Base-by-base conservation (phyloP, 2,329 filamentous ascomycete genomes). In the Lachnellula occidentalis region DNA sequence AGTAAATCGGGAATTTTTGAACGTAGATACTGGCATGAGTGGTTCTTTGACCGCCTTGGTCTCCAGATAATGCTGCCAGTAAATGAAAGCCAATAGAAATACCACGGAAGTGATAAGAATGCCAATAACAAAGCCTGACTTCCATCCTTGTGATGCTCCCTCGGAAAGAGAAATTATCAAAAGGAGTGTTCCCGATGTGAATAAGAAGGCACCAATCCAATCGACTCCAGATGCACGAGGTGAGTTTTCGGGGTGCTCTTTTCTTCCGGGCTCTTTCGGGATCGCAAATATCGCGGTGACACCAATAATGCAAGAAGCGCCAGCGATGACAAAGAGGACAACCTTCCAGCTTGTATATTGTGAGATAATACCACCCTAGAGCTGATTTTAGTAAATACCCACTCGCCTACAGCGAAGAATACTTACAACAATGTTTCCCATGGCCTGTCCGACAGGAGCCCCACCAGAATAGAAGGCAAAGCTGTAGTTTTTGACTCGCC, bases 81-180 rank as follows among this genome's bases (percentile, higher is more conserved):
- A 47, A 19, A 50, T 19, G n/a, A 59, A 59, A 5, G 37, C n/a
- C 7, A 21, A 22, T 11, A 59, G 83, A 36, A 78, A 76, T 61
- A 88, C 87, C 2, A 72, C 69, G 8, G 67, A 70, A 4, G 87
- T 71, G n/a, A 86, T 71, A 8, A 82, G 57, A 24, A 55, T n/a
- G 12, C 22, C 53, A 48, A 55, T 55, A n/a, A 81, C 79, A 78
- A 82, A 88, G 0, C 83, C 76, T 0, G 78, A 81, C 7, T 70
- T 67, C 86, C 86, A 90, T 5, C 86, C 85, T 1, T 84, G 80
- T 0, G 86, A 80, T 59, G 87, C 87, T 19, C 85, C 86, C 64
- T 88, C 80, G 0, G 85, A 86, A 27, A 89, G 72, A 0, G 83
- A 81, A 56, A 88, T 86, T 36, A 88, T 74, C 9, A 89, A 74